A percentile compares a stretch with the other conserved stretches of the same genome.
phyloP scores from a whole-genome alignment of 495 filamentous ascomycete genomes.

The Neurospora africana region DNA sequence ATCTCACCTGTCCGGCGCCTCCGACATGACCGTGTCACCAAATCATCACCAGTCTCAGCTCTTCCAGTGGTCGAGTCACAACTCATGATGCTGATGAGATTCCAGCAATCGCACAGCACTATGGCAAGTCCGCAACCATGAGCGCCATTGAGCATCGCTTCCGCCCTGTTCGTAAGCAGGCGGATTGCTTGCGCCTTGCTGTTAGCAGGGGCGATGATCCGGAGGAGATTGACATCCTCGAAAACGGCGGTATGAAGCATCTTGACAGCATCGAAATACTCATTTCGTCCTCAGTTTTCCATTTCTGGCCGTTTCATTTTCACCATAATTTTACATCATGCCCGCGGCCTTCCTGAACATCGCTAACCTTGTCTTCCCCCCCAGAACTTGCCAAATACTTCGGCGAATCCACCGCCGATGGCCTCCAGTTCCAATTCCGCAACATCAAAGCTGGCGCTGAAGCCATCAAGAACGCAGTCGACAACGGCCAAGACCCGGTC shows the following conservation, averaged over 20 bases:
- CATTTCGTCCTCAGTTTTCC: background rate
- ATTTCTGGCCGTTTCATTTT: background rate
- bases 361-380: background rate
- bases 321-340: background rate
- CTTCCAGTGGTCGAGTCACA: slow-evolving; percentile 1
- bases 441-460: slow-evolving; percentile 31
- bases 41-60: background rate
- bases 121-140: slow-evolving; percentile 23
- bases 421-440: slow-evolving; percentile 39
- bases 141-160: slow-evolving; percentile 36
- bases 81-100: slow-evolving; percentile 2
- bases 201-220: slow-evolving; percentile 35
- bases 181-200: slow-evolving; percentile 32
- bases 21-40: background rate
- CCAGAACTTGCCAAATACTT: slow-evolving; percentile 34
- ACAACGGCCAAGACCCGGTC: slow-evolving; percentile 18
- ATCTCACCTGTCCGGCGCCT: background rate
- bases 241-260: slow-evolving; percentile 5
- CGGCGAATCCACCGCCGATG: slow-evolving; percentile 31
- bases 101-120: slow-evolving; percentile 22
- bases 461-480: slow-evolving; percentile 25
- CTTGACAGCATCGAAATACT: background rate
- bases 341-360: background rate
- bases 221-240: slow-evolving; percentile 6
- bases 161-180: slow-evolving; percentile 28